These are phyloP conservation scores for Fragilariopsis cylindrus DNA, from an alignment of 108 stramenopile genomes.

Conservation along the genomic window DNA sequence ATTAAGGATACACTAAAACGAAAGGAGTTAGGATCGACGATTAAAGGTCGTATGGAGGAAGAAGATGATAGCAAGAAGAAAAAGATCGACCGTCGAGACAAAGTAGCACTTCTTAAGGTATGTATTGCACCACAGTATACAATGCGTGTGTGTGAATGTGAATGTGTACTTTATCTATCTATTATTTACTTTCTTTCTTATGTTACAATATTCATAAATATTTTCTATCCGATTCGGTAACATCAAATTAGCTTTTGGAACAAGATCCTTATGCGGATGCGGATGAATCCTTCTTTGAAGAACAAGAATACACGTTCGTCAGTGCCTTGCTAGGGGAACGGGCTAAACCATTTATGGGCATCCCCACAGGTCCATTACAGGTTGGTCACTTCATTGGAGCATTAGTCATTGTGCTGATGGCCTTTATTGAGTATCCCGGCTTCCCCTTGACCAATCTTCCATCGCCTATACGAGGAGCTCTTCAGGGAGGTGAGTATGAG, in stretches of 20 bases:
- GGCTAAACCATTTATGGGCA: constrained; percentile 74
- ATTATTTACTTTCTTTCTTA: constrained; percentile 1
- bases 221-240: background rate
- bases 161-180: background rate
- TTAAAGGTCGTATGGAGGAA: constrained; percentile 35
- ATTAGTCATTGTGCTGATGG: constrained; percentile 75
- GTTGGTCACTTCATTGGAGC: constrained; percentile 89
- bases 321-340: constrained; percentile 80
- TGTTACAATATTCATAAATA: background rate
- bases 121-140: background rate
- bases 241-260: constrained; percentile 49
- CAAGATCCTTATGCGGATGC: constrained; percentile 82
- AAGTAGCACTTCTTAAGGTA: constrained; percentile 54
- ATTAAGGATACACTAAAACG: constrained; percentile 41
- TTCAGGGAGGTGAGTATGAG: constrained; percentile 74
- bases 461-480: constrained; percentile 61
- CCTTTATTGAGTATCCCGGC: constrained; percentile 88
- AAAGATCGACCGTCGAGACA: constrained; percentile 72
- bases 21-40: constrained; percentile 46
- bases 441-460: constrained; percentile 90
- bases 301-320: constrained; percentile 74
- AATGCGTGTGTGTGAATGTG: background rate
- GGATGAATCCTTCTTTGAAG: constrained; percentile 79
- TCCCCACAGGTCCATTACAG: constrained; percentile 80
- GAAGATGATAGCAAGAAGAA: constrained; percentile 29